Conservation (phyloP, 2,329 filamentous ascomycete species). For the Harringtonia aguacate region DNA sequence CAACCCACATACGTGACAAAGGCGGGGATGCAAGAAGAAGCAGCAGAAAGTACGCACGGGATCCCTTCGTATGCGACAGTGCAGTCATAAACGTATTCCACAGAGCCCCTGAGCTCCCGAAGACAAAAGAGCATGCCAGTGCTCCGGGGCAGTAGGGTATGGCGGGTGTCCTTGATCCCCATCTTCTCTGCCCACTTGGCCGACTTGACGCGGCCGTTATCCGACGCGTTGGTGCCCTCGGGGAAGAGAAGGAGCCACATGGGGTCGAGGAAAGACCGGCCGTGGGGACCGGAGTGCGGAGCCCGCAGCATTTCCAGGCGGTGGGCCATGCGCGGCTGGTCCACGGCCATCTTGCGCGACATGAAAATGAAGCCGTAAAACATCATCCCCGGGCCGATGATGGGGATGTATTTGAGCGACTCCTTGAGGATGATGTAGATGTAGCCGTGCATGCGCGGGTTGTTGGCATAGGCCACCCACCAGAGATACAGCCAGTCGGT, state of each 20-base stretch:
- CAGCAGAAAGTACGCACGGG: conserved; percentile 46
- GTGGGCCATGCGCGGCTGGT: conserved; percentile 64
- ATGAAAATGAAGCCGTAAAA: conserved; percentile 89
- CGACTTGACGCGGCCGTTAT: conserved; percentile 60
- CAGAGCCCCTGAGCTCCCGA: conserved; percentile 59
- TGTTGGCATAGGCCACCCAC: conserved; percentile 82
- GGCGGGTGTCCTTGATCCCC: conserved; percentile 59
- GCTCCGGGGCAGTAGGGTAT: conserved; percentile 67
- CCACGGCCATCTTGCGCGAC: conserved; percentile 77
- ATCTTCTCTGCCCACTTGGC: conserved; percentile 67
- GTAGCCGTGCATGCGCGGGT: conserved; percentile 68
- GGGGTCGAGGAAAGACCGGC: conserved; percentile 51
- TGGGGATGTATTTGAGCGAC: conserved; percentile 68
- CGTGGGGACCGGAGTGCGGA: conserved; percentile 39
- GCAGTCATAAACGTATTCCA: conserved; percentile 84
- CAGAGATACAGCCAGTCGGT: conserved; percentile 89
- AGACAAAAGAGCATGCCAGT: conserved; percentile 74
- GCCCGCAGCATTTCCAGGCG: conserved; percentile 61
- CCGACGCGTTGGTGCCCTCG: conserved; percentile 73
- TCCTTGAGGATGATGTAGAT: conserved; percentile 89
- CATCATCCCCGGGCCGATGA: conserved; percentile 72
- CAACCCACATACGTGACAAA: background rate
- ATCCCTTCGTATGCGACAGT: conserved; percentile 93
- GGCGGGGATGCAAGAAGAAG: background rate
- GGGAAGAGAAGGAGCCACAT: conserved; percentile 91